A percentile compares a stretch with the other conserved stretches of the same genome.
These are phyloP conservation scores for Carnegiea gigantea DNA, from an alignment of 179 eudicot genomes.

Conservation along the genomic window DNA sequence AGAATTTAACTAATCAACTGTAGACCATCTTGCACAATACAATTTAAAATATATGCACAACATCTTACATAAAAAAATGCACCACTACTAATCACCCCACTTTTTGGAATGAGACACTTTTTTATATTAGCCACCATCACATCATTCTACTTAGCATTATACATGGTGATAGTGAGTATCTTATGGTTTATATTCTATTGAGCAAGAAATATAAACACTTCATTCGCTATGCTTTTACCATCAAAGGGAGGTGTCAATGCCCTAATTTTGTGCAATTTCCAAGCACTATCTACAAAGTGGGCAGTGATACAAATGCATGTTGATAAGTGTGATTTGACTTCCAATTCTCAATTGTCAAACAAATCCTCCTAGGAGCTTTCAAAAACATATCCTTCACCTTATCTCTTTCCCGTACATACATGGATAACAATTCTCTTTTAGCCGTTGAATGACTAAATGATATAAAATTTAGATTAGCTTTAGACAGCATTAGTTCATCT, in stretches of 20 bases:
- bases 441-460: neutral
- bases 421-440: neutral
- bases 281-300: too few relatives aligned
- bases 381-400: neutral
- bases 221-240: too few relatives aligned
- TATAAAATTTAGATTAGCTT: neutral
- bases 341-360: constrained; percentile 15
- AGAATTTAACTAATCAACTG: too few relatives aligned
- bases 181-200: constrained; percentile 24
- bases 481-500: neutral
- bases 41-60: too few relatives aligned
- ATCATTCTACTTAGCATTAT: constrained; percentile 24
- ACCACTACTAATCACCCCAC: neutral
- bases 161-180: constrained; percentile 17
- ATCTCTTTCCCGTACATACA: neutral
- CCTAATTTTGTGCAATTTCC: constrained; percentile 26
- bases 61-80: too few relatives aligned
- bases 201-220: too few relatives aligned
- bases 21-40: too few relatives aligned
- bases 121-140: neutral
- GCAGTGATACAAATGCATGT: too few relatives aligned
- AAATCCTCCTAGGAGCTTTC: constrained; percentile 6
- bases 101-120: too few relatives aligned
- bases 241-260: too few relatives aligned
- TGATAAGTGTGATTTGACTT: too few relatives aligned